Evolutionary conservation across 345 rosid species (phyloP).

Genomic region (Chamaenerion angustifolium): DNA sequence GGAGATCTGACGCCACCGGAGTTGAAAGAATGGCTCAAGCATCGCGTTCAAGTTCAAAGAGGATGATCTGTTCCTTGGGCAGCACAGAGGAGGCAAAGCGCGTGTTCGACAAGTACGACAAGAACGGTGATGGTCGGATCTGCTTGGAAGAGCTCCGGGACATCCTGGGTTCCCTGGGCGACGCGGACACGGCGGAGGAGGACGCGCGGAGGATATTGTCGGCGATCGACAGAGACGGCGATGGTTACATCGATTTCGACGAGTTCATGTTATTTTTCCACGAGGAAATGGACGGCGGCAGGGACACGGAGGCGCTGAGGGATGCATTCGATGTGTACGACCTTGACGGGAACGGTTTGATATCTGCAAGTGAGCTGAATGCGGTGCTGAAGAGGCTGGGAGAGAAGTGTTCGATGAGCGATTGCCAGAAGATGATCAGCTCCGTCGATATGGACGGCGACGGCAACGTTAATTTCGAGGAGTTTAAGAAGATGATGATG

Average conservation of each 20-base stretch:
- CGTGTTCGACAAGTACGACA: conserved; percentile 61
- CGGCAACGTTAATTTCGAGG: conserved; percentile 74
- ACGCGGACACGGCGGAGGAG: conserved; percentile 25
- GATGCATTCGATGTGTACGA: conserved; percentile 76
- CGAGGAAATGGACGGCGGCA: conserved; percentile 1
- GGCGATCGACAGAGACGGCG: conserved; percentile 75
- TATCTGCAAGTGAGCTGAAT: conserved; percentile 66
- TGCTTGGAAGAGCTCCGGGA: conserved; percentile 49
- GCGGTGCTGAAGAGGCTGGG: conserved; percentile 63
- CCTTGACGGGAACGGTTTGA: conserved; percentile 59
- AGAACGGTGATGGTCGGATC: conserved; percentile 85
- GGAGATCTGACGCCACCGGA: no score
- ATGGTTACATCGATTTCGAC: conserved; percentile 60
- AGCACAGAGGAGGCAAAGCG: conserved; percentile 28
- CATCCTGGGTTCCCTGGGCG: conserved; percentile 33
- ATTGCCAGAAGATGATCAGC: conserved; percentile 67
- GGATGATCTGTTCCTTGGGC: conserved; percentile 3
- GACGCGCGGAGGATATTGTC: conserved; percentile 44
- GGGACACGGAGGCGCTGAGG: conserved; percentile 27
- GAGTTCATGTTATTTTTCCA: conserved; percentile 47
- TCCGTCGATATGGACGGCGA: conserved; percentile 82
- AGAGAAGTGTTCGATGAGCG: conserved; percentile 48
- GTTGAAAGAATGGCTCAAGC: not conserved
- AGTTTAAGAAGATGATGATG: conserved; percentile 87
- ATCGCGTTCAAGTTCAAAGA: not conserved